These are phyloP conservation scores for Chloromonas sp. DNA, from an alignment of 163 green algal genomes.

Conservation along the genomic window DNA sequence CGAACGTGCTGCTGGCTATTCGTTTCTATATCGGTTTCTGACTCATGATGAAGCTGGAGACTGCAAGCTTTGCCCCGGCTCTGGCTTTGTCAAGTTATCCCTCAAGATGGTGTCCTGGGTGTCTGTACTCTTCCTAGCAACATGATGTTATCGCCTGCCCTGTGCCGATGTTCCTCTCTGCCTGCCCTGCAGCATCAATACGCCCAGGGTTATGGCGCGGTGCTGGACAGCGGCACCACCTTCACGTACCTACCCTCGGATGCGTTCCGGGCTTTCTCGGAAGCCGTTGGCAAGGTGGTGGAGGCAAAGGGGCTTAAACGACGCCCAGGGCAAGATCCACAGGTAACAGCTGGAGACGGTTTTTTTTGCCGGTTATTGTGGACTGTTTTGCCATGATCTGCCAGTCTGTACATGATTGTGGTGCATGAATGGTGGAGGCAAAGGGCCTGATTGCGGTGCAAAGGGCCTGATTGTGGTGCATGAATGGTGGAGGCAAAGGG, in stretches of 20 bases:
- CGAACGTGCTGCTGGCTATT: no score
- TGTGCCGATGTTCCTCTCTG: neutral
- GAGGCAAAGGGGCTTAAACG: slow-evolving; percentile 25
- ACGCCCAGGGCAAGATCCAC: slow-evolving; percentile 45
- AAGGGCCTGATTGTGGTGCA: neutral
- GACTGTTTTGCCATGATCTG: neutral
- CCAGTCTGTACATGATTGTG: neutral
- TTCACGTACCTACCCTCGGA: slow-evolving; percentile 87
- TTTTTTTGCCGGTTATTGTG: no score
- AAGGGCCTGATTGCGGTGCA: neutral
- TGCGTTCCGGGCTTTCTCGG: slow-evolving; percentile 60
- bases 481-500: neutral
- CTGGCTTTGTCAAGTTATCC: no score
- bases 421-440: neutral
- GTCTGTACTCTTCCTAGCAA: no score
- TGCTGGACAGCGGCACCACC: slow-evolving; percentile 95
- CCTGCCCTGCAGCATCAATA: slow-evolving; percentile 38
- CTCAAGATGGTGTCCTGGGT: no score
- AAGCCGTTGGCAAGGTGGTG: slow-evolving; percentile 25
- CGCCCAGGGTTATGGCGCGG: slow-evolving; percentile 74
- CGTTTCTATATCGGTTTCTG: no score
- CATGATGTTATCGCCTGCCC: no score
- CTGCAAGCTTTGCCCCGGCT: no score
- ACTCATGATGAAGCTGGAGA: no score
- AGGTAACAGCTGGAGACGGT: slow-evolving; percentile 16